Evolutionary conservation across 148 eudicot genomes (phyloP).

Genomic region (Fagopyrum tataricum): DNA sequence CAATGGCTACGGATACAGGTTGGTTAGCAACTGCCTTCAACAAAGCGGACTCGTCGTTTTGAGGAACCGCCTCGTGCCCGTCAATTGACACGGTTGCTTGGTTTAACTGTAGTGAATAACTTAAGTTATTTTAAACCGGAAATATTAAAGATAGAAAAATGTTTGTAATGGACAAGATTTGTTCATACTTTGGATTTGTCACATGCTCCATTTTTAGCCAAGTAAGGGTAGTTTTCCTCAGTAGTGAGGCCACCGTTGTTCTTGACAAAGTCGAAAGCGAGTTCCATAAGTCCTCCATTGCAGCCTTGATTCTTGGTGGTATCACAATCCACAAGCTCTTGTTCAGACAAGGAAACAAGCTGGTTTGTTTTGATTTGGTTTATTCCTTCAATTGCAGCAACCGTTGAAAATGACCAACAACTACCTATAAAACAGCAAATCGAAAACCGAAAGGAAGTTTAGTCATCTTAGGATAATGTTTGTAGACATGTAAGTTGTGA

Average conservation of each 20-base stretch:
- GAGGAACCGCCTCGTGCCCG: constrained; percentile 74
- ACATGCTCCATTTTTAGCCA: constrained; percentile 46
- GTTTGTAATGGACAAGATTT: not conserved
- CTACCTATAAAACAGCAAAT: constrained; percentile 44
- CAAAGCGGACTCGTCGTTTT: constrained; percentile 59
- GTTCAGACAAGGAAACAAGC: constrained; percentile 71
- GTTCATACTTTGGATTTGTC: constrained; percentile 44
- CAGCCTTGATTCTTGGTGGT: constrained; percentile 65
- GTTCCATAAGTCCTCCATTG: constrained; percentile 80
- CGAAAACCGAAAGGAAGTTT: not conserved
- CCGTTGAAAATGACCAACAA: constrained; percentile 96
- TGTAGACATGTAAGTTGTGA: not conserved
- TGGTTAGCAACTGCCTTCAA: constrained; percentile 78
- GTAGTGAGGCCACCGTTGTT: constrained; percentile 62
- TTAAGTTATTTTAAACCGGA: not conserved
- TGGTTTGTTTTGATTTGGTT: constrained; percentile 79
- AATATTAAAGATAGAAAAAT: not conserved
- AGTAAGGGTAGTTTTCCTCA: constrained; percentile 64
- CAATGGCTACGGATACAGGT: constrained; percentile 77
- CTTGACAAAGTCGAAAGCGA: constrained; percentile 61
- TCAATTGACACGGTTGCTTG: constrained; percentile 62
- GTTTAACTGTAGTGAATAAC: constrained; percentile 29
- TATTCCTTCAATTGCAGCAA: constrained; percentile 79
- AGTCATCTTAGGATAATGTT: no score
- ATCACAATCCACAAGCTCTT: constrained; percentile 90